phyloP scores from a whole-genome alignment of 2,329 filamentous ascomycete species.

The Zalaria sp. region DNA sequence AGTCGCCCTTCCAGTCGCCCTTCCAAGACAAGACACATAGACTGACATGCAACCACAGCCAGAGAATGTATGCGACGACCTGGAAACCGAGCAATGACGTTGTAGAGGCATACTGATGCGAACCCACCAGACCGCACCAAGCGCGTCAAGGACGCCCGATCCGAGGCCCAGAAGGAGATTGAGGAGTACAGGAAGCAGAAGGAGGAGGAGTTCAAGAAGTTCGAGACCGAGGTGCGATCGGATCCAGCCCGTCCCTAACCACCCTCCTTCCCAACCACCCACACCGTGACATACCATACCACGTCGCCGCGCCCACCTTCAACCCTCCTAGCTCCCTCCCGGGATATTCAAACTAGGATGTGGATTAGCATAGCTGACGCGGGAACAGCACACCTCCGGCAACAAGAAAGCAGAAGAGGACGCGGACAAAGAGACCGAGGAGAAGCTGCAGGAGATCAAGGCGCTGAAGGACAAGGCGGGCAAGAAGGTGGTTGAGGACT shows the following conservation, averaged over 20 bases:
- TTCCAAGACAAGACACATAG: no score
- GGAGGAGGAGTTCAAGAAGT: slow-evolving; percentile 89
- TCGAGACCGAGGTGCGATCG: slow-evolving; percentile 57
- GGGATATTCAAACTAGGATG: no score
- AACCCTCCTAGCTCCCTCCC: neutral
- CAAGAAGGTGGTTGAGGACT: slow-evolving; percentile 64
- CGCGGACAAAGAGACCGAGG: slow-evolving; percentile 67
- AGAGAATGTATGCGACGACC: slow-evolving; percentile 59
- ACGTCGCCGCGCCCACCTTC: no score
- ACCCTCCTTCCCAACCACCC: no score
- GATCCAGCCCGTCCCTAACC: neutral
- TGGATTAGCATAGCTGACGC: no score
- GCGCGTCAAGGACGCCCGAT: slow-evolving; percentile 88
- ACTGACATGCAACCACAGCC: slow-evolving; percentile 33
- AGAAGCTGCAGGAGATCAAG: slow-evolving; percentile 70
- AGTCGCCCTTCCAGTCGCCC: no score
- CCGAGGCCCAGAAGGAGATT: slow-evolving; percentile 96
- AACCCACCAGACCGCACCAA: slow-evolving; percentile 66
- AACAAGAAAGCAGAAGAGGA: slow-evolving; percentile 62
- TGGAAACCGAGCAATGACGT: slow-evolving; percentile 2
- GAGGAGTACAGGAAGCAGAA: slow-evolving; percentile 81
- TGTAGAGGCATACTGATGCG: slow-evolving; percentile 6
- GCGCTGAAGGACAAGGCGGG: slow-evolving; percentile 66
- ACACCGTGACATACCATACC: no score
- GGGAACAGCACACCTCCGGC: slow-evolving; percentile 67